These are phyloP conservation scores for Boletellus sp. DNA, from an alignment of 1,284 basidiomycete genomes.

Conservation along the genomic window DNA sequence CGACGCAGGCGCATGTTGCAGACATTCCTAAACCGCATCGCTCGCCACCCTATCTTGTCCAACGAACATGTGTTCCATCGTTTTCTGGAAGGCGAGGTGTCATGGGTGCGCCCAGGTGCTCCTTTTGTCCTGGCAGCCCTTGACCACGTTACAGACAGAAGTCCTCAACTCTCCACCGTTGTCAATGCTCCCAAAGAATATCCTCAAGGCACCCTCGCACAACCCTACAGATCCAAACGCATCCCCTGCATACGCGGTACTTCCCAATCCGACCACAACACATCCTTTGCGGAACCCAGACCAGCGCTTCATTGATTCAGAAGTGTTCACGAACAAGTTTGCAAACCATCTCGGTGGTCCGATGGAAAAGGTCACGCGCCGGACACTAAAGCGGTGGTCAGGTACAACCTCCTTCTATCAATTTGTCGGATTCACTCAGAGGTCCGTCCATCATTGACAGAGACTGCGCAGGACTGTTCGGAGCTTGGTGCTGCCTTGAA, in stretches of 20 bases:
- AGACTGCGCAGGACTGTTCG: conserved; percentile 86
- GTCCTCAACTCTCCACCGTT: conserved; percentile 90
- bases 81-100: conserved; percentile 93
- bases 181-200: conserved; percentile 89
- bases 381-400: conserved; percentile 91
- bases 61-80: conserved; percentile 94
- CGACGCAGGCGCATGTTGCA: conserved; percentile 92
- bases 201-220: conserved; percentile 91
- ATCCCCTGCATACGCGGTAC: conserved; percentile 74
- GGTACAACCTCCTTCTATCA: conserved; percentile 43
- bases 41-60: conserved; percentile 88
- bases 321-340: conserved; percentile 96
- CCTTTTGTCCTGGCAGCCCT: neutral
- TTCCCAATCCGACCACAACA: conserved; percentile 85
- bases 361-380: conserved; percentile 94
- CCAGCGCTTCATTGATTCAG: conserved; percentile 93
- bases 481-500: conserved; percentile 96
- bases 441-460: conserved; percentile 36
- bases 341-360: conserved; percentile 85
- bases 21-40: conserved; percentile 89
- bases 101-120: conserved; percentile 65
- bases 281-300: conserved; percentile 87
- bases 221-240: conserved; percentile 83
- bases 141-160: conserved; percentile 59
- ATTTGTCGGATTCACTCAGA: conserved; percentile 2